A percentile compares a stretch with the other conserved stretches of the same genome.
These are phyloP conservation scores for Candida glaebosa DNA, from an alignment of 805 yeast genomes.

Conservation along the genomic window DNA sequence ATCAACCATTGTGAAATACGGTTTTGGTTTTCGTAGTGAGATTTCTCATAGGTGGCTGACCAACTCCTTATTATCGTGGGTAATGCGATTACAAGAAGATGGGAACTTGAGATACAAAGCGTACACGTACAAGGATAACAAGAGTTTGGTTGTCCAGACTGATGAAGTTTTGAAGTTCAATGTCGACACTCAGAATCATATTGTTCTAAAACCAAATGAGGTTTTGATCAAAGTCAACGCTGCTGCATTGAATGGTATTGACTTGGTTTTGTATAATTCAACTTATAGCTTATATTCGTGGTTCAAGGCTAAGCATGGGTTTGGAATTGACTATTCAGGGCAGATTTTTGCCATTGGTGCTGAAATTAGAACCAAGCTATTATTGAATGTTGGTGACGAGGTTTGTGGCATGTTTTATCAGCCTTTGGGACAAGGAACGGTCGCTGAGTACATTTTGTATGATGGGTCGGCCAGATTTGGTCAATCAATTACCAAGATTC, in stretches of 20 bases:
- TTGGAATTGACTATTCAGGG: conserved; percentile 34
- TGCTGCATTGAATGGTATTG: conserved; percentile 34
- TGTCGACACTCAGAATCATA: conserved; percentile 12
- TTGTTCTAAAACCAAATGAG: conserved; percentile 10
- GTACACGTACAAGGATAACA: conserved; percentile 12
- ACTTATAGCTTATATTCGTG: conserved; percentile 8
- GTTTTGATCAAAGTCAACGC: conserved; percentile 29
- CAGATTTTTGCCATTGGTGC: conserved; percentile 28
- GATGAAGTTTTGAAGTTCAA: conserved; percentile 10
- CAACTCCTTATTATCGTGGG: background rate
- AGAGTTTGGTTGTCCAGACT: conserved; percentile 11
- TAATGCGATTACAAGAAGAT: background rate
- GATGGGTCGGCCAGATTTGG: conserved; percentile 25
- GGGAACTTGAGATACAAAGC: conserved; percentile 4
- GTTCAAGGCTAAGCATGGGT: conserved; percentile 15
- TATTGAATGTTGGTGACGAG: conserved; percentile 25
- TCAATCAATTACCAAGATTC: conserved; percentile 30
- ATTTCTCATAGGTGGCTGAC: background rate
- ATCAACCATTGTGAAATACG: no score
- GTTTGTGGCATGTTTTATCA: conserved; percentile 22
- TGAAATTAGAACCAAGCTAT: conserved; percentile 15
- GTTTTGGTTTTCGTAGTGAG: background rate
- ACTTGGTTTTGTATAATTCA: conserved; percentile 19
- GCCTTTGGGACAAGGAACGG: conserved; percentile 34
- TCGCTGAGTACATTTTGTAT: conserved; percentile 44